A percentile compares a stretch with the other conserved stretches of the same genome.
These are phyloP conservation scores for Pulicaria dysenterica DNA, from an alignment of 129 eudicot genomes.

Conservation along the genomic window DNA sequence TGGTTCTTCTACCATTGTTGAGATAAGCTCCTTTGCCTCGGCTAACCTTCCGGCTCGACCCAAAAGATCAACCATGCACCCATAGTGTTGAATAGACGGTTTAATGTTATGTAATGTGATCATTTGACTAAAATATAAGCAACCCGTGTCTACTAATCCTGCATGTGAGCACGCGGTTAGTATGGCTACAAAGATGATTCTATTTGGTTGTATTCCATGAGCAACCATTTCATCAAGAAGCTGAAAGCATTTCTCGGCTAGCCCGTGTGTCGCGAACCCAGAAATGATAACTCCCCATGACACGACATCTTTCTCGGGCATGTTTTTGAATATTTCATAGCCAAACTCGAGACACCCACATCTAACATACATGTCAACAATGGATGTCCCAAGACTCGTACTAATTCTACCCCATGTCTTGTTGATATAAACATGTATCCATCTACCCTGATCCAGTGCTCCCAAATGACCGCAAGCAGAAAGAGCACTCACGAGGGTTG, in stretches of 20 bases:
- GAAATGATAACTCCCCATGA: constrained; percentile 55
- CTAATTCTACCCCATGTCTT: constrained; percentile 21
- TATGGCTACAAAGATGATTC: constrained; percentile 48
- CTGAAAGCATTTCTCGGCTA: constrained; percentile 40
- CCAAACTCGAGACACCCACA: constrained; percentile 49
- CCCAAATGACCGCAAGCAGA: constrained; percentile 46
- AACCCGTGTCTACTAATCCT: constrained; percentile 46
- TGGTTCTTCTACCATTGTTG: constrained; percentile 41
- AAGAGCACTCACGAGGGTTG: constrained; percentile 44
- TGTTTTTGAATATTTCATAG: constrained; percentile 39
- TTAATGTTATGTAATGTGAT: constrained; percentile 30
- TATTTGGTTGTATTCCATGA: constrained; percentile 39
- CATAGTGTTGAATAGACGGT: constrained; percentile 54
- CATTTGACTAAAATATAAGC: constrained; percentile 44
- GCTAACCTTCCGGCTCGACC: constrained; percentile 47
- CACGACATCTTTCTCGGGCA: constrained; percentile 46
- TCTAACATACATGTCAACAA: constrained; percentile 52
- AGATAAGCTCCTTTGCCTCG: constrained; percentile 46
- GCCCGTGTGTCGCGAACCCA: constrained; percentile 46
- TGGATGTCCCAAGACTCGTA: constrained; percentile 40
- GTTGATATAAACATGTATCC: constrained; percentile 46
- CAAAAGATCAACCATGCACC: constrained; percentile 62
- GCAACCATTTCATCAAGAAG: constrained; percentile 49
- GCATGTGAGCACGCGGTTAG: constrained; percentile 53
- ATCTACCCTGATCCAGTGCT: constrained; percentile 49